Evolutionary conservation across 768 basidiomycete genomes (phyloP).

Genomic region (Boletus coccyginus): DNA sequence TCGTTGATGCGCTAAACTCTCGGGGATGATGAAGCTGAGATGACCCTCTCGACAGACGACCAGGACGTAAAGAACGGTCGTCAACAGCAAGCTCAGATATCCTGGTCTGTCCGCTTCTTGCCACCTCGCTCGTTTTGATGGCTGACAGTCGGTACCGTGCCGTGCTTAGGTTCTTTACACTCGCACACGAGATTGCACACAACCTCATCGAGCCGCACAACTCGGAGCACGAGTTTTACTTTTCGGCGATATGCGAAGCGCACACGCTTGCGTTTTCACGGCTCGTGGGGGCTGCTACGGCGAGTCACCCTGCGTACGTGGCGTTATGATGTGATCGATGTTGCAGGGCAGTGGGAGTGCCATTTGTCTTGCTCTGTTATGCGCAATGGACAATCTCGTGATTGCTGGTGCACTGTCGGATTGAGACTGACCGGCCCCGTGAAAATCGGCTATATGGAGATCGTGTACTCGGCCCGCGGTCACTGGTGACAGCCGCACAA

Average conservation of each 20-base stretch:
- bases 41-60: conserved; percentile 53
- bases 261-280: conserved; percentile 43
- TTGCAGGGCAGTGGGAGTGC: background rate
- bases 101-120: conserved; percentile 52
- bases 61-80: conserved; percentile 54
- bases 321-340: background rate
- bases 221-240: conserved; percentile 92
- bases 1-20: background rate
- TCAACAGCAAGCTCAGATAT: conserved; percentile 65
- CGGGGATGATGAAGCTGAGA: background rate
- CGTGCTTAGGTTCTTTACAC: conserved; percentile 67
- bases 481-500: too few relatives aligned
- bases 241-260: conserved; percentile 84
- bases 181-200: conserved; percentile 93
- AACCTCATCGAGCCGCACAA: conserved; percentile 87
- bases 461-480: too few relatives aligned
- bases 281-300: conserved; percentile 21
- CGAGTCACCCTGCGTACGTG: background rate
- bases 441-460: too few relatives aligned
- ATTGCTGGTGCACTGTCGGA: background rate
- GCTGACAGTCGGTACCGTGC: background rate
- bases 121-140: background rate
- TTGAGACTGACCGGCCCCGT: background rate
- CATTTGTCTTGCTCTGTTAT: background rate
- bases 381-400: background rate